Evolutionary conservation across 495 filamentous ascomycete species (phyloP).

Genomic region (Xylaria nigripes): DNA sequence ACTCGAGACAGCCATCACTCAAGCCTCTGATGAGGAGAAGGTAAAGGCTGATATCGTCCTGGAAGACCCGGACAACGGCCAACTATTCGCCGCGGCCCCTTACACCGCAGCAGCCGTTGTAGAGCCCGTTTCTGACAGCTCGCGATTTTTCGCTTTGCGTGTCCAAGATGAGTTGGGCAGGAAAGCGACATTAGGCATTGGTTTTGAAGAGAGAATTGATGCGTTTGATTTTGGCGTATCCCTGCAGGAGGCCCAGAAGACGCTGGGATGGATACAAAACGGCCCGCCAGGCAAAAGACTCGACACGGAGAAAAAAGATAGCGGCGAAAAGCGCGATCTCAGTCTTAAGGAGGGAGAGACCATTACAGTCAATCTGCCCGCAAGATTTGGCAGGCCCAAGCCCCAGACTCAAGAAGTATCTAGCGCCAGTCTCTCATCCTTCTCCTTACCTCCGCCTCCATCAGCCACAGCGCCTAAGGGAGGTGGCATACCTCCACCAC

Average conservation of each 20-base stretch:
- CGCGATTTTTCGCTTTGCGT: slow-evolving; percentile 72
- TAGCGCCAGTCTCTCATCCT: slow-evolving; percentile 30
- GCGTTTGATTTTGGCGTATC: slow-evolving; percentile 76
- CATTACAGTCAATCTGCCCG: slow-evolving; percentile 68
- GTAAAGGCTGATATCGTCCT: slow-evolving; percentile 65
- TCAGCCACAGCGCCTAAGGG: slow-evolving; percentile 22
- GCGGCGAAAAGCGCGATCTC: slow-evolving; percentile 56
- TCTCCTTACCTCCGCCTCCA: slow-evolving; percentile 47
- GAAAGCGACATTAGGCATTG: slow-evolving; percentile 72
- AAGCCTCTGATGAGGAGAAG: slow-evolving; percentile 37
- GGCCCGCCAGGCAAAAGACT: slow-evolving; percentile 20
- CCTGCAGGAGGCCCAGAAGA: slow-evolving; percentile 62
- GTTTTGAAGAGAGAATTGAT: slow-evolving; percentile 75
- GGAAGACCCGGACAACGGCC: slow-evolving; percentile 59
- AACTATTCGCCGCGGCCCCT: slow-evolving; percentile 72
- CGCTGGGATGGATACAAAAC: slow-evolving; percentile 33
- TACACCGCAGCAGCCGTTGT: slow-evolving; percentile 53
- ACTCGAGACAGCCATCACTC: slow-evolving; percentile 58
- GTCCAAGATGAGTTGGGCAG: slow-evolving; percentile 59
- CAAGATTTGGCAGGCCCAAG: slow-evolving; percentile 38
- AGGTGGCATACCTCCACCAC: slow-evolving; percentile 45
- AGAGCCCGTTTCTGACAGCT: slow-evolving; percentile 63
- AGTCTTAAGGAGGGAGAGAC: slow-evolving; percentile 79
- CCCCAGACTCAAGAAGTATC: slow-evolving; percentile 16
- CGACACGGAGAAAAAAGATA: slow-evolving; percentile 27